Evolutionary conservation across 1,284 basidiomycete genomes (phyloP), one percentile per base, ranked within the genome.

Genomic region (Amylostereum areolatum): DNA sequence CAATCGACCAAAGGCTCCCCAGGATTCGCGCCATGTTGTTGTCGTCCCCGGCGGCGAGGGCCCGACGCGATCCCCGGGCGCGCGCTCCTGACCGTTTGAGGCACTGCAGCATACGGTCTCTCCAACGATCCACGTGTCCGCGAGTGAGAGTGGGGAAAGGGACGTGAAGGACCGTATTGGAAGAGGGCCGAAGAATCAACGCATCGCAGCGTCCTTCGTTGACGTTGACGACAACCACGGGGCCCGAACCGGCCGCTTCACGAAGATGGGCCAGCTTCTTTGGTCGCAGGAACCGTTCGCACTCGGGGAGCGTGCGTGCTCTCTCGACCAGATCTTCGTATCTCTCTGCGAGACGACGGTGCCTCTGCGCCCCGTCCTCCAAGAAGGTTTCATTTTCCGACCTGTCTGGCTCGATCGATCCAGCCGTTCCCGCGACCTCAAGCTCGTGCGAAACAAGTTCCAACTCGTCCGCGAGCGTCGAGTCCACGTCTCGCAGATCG

Each of bases 191-290:
- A 9, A 47, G 28, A 6, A 34, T 28, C 27, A 28, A n/a, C 28
- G 47, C 50, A 37, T 44, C 28, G 36, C 30, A 37, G 8, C 27
- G 34, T 18, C 27, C n/a, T 11, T n/a, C 9, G 18, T 32, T 4
- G 34, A 39, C 47, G 30, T 37, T 49, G 11, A 52, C 24, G 8
- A 52, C 10, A 8, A 52, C 42, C 27, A 52, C 47, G n/a, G 47
- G 47, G 7, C 51, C 51, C 3, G 27, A 9, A 27, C 37, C 4
- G 5, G 49, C 45, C 4, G 37, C 43, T 3, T 25, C 37, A 7
- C 4, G n/a, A 9, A 52, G 43, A 4, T 37, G n/a, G 2, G 7
- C 12, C 24, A 24, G 36, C 6, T 29, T 30, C n/a, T 12, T 33
- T 4, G 51, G 47, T 5, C 18, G 35, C 11, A 52, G 39, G 43